These are phyloP conservation scores for Yarrowia bubula DNA, from an alignment of 805 yeast species.

Conservation along the genomic window DNA sequence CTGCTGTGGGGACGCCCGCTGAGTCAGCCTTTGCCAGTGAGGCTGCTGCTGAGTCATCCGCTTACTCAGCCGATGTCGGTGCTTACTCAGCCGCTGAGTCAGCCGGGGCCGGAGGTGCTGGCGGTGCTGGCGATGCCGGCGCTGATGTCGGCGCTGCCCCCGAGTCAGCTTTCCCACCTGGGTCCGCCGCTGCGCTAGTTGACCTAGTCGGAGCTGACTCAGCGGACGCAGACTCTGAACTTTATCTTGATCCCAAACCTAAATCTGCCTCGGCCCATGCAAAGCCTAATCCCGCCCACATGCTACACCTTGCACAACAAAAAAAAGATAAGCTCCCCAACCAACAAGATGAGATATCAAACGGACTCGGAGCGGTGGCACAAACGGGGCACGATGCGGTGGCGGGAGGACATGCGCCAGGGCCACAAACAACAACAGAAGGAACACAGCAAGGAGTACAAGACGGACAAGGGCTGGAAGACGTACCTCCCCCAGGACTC, in stretches of 20 bases:
- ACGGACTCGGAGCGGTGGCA: constrained; percentile 7
- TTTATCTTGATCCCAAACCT: too few relatives aligned
- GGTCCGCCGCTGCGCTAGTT: too few relatives aligned
- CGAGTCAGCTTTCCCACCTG: background rate
- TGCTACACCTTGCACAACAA: background rate
- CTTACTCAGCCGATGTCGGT: too few relatives aligned
- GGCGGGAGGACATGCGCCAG: background rate
- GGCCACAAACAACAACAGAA: background rate
- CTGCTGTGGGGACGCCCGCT: too few relatives aligned
- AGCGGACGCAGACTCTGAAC: background rate
- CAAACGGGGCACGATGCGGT: background rate
- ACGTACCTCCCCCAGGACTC: background rate
- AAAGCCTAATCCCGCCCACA: background rate
- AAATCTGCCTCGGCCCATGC: constrained; percentile 13
- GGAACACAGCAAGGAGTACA: background rate
- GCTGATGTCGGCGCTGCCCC: background rate
- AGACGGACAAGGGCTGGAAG: background rate
- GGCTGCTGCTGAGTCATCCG: background rate
- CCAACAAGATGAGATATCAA: constrained; percentile 1
- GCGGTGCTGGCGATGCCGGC: background rate
- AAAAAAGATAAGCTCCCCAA: constrained; percentile 1
- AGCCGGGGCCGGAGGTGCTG: background rate
- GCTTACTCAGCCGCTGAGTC: background rate
- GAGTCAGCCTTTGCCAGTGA: too few relatives aligned
- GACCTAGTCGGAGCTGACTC: background rate